Evolutionary conservation across 441 rosid genomes (phyloP).

Genomic region (Erodium texanum): DNA sequence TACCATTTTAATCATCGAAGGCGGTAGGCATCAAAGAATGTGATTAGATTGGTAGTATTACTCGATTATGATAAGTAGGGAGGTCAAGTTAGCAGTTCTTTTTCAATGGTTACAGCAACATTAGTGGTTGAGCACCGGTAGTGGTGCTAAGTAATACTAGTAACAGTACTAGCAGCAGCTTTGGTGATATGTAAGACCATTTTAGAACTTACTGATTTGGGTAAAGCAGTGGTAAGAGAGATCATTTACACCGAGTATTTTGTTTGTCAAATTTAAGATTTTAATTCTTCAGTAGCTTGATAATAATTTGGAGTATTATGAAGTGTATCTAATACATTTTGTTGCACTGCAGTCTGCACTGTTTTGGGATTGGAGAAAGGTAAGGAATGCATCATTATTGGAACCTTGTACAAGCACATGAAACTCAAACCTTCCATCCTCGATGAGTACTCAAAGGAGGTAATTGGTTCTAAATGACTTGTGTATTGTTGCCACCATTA

Average conservation of each 20-base stretch:
- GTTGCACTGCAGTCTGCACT: slow-evolving; percentile 54
- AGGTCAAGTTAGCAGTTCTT: not conserved
- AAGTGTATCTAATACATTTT: not conserved
- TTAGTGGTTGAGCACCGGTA: not conserved
- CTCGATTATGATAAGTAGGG: not conserved
- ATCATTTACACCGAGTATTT: not conserved
- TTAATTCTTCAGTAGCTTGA: slow-evolving; percentile 8
- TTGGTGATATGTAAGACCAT: not conserved
- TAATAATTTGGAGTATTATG: slow-evolving; percentile 2
- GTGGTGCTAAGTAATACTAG: not conserved
- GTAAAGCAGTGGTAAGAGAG: not conserved
- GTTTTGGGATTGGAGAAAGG: slow-evolving; percentile 75
- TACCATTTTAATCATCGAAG: not conserved
- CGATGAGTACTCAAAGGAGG: slow-evolving; percentile 96
- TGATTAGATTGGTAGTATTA: not conserved
- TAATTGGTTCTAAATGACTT: slow-evolving; percentile 19
- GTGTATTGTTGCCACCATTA: not conserved
- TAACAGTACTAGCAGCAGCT: not conserved
- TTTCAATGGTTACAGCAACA: not conserved
- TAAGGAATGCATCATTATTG: slow-evolving; percentile 78
- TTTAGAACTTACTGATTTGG: not conserved
- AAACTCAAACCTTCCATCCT: slow-evolving; percentile 91
- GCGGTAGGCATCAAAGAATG: not conserved
- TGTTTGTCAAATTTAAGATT: slow-evolving; percentile 1
- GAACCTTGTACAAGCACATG: slow-evolving; percentile 92